Evolutionary conservation across 345 rosid species (phyloP).

Genomic region (Diplotaxis tenuifolia): DNA sequence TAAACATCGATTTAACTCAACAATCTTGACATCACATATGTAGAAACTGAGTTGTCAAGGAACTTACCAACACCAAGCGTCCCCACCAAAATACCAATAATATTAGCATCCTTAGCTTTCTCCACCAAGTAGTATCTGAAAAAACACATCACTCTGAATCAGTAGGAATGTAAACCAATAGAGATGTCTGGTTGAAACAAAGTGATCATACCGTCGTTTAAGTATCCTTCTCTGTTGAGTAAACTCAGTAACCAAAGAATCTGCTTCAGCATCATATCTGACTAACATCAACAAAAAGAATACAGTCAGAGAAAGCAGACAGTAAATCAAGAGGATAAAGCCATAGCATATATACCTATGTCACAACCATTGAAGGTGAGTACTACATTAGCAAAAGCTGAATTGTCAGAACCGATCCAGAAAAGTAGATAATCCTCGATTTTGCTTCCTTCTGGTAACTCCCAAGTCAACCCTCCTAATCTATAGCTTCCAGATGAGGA

Average conservation of each 20-base stretch:
- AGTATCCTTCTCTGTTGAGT: conserved; percentile 76
- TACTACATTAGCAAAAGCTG: conserved; percentile 83
- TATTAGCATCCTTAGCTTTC: conserved; percentile 94
- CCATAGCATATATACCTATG: conserved; percentile 56
- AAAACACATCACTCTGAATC: conserved; percentile 26
- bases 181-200: not conserved
- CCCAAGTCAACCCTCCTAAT: conserved; percentile 83
- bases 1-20: conserved; percentile 7
- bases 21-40: not conserved
- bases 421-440: conserved; percentile 69
- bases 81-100: conserved; percentile 90
- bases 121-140: conserved; percentile 92
- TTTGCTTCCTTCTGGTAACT: conserved; percentile 53
- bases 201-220: conserved; percentile 62
- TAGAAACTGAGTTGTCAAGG: conserved; percentile 4
- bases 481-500: conserved; percentile 35
- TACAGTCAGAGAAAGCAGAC: not conserved
- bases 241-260: conserved; percentile 63
- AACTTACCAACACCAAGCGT: conserved; percentile 93
- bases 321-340: conserved; percentile 5
- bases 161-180: not conserved
- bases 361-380: conserved; percentile 78
- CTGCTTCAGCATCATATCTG: conserved; percentile 81
- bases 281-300: conserved; percentile 48
- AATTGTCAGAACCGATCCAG: conserved; percentile 74